Evolutionary conservation across 805 yeast species (phyloP).

Genomic region (Zygoascus tannicola): DNA sequence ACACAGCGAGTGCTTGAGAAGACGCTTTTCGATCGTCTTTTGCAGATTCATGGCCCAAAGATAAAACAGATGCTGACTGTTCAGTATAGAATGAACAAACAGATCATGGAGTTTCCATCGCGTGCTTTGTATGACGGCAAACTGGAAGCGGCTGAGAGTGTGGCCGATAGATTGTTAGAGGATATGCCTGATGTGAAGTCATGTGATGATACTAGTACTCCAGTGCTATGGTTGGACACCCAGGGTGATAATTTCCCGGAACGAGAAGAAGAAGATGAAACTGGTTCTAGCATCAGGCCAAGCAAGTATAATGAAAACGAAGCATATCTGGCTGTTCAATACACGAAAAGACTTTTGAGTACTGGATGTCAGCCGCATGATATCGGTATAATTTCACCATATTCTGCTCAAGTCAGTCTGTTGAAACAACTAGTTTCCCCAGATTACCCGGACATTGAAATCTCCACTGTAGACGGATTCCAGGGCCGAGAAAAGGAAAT

Average conservation of each 20-base stretch:
- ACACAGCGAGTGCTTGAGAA: constrained; percentile 41
- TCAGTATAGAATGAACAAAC: constrained; percentile 81
- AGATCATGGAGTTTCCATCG: constrained; percentile 75
- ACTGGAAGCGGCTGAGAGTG: constrained; percentile 54
- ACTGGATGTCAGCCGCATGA: constrained; percentile 44
- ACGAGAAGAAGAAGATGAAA: constrained; percentile 28
- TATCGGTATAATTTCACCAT: constrained; percentile 87
- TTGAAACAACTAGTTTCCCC: constrained; percentile 40
- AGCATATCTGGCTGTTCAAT: constrained; percentile 48
- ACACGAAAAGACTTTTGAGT: constrained; percentile 42
- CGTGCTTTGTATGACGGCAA: constrained; percentile 50
- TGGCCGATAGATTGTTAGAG: constrained; percentile 39
- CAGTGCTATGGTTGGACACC: constrained; percentile 81
- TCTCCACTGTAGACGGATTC: constrained; percentile 90
- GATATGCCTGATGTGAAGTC: constrained; percentile 46
- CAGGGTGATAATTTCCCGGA: constrained; percentile 83
- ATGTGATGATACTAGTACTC: constrained; percentile 47
- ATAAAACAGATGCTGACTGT: constrained; percentile 54
- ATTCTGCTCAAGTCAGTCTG: constrained; percentile 71
- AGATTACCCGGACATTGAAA: constrained; percentile 45
- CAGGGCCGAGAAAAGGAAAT: constrained; percentile 94
- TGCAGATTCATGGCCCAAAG: constrained; percentile 37
- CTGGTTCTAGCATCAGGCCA: constrained; percentile 1
- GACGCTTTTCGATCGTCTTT: constrained; percentile 76
- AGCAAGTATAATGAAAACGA: constrained; percentile 75